Conservation (phyloP, 495 filamentous ascomycete species). For the Chaetomium fimeti region DNA sequence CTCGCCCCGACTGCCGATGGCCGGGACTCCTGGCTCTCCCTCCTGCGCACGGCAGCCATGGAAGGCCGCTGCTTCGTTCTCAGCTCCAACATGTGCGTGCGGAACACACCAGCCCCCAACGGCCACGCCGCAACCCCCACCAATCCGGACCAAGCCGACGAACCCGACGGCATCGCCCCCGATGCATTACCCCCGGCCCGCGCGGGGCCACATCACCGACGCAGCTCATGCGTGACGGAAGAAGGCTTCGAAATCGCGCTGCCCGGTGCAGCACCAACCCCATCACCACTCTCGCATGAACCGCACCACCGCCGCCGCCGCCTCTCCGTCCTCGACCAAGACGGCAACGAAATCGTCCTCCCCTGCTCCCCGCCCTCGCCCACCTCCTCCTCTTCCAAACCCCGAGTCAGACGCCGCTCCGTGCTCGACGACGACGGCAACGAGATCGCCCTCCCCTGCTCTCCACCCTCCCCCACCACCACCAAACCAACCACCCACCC, state of each 20-base stretch:
- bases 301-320: conserved; percentile 8
- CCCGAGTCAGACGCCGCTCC: conserved; percentile 30
- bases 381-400: neutral
- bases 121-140: neutral
- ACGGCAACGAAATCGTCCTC: conserved; percentile 46
- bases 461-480: neutral
- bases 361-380: conserved; percentile 18
- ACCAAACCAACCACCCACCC: neutral
- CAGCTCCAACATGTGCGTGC: conserved; percentile 79
- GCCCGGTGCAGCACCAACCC: conserved; percentile 15
- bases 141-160: neutral
- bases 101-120: conserved; percentile 15
- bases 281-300: neutral
- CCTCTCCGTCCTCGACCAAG: conserved; percentile 43
- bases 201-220: conserved; percentile 11
- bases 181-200: conserved; percentile 1
- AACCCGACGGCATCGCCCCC: neutral
- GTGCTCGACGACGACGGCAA: conserved; percentile 49
- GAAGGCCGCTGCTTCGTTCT: conserved; percentile 88
- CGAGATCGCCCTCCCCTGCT: conserved; percentile 42
- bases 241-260: conserved; percentile 45
- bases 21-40: conserved; percentile 76
- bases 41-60: conserved; percentile 75
- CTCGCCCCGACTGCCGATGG: conserved; percentile 88
- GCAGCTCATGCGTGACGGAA: conserved; percentile 37